Percentiles rank a stretch among this genome's conserved stretches.
These are phyloP conservation scores for Rubia yunnanensis DNA, from an alignment of 257 asterid species.

Conservation along the genomic window DNA sequence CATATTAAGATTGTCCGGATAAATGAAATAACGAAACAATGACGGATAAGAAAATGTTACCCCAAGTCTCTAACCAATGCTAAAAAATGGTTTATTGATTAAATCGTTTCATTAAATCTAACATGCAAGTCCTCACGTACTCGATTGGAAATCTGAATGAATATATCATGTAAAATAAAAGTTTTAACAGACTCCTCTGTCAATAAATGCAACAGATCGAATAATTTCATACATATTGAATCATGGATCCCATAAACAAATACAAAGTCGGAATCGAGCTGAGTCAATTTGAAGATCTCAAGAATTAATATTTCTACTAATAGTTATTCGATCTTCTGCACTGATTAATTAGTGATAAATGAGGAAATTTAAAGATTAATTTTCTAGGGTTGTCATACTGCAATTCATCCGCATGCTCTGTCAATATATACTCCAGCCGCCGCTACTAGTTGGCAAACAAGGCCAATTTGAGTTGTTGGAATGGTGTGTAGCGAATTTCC, in stretches of 20 bases:
- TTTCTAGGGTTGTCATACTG: background rate
- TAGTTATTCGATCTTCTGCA: background rate
- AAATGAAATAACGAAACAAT: no score
- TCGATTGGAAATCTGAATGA: background rate
- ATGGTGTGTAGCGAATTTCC: no score
- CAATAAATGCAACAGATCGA: background rate
- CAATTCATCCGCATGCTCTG: conserved; percentile 5
- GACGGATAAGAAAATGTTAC: no score
- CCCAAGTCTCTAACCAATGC: no score
- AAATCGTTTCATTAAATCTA: background rate
- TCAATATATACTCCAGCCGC: background rate
- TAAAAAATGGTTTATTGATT: background rate
- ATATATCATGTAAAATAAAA: background rate
- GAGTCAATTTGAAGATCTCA: conserved; percentile 5
- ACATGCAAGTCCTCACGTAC: background rate
- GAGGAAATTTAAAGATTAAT: background rate
- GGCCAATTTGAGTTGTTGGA: background rate
- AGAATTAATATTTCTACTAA: background rate
- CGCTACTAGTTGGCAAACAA: background rate
- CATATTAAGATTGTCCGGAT: no score
- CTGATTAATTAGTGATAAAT: background rate
- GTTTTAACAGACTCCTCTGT: background rate
- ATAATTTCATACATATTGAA: background rate
- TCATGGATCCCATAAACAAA: background rate
- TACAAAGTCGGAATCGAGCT: background rate